Percentiles rank a stretch among this genome's conserved stretches.
Evolutionary conservation across 768 basidiomycete species (phyloP).

Genomic region (Russula sp.): DNA sequence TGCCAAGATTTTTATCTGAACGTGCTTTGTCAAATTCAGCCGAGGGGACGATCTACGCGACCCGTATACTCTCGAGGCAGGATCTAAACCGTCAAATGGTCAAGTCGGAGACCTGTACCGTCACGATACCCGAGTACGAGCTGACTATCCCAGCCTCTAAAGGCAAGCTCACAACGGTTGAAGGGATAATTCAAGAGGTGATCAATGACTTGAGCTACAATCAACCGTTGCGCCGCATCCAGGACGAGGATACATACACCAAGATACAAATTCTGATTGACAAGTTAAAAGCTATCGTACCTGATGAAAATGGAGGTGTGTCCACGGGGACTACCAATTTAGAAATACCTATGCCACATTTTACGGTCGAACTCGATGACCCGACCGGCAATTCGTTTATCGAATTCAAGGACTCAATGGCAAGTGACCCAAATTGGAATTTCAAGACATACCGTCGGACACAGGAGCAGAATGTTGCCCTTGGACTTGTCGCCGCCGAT

Average conservation of each 20-base stretch:
- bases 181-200: constrained; percentile 85
- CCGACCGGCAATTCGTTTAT: constrained; percentile 96
- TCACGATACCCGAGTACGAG: constrained; percentile 82
- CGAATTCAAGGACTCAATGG: constrained; percentile 81
- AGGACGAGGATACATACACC: constrained; percentile 65
- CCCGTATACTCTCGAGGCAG: constrained; percentile 62
- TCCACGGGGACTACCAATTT: constrained; percentile 39
- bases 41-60: constrained; percentile 81
- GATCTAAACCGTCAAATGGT: constrained; percentile 95
- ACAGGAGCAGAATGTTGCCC: constrained; percentile 69
- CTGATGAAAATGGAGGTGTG: constrained; percentile 48
- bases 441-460: constrained; percentile 79
- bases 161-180: constrained; percentile 95
- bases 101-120: constrained; percentile 77
- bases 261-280: constrained; percentile 78
- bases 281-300: constrained; percentile 60
- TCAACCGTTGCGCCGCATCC: constrained; percentile 79
- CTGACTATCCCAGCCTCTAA: constrained; percentile 86
- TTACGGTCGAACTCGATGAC: constrained; percentile 87
- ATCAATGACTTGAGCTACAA: constrained; percentile 74
- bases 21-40: constrained; percentile 43
- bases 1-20: background rate
- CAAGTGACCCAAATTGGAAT: constrained; percentile 86
- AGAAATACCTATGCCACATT: constrained; percentile 58
- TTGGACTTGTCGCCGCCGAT: constrained; percentile 61